Base-by-base conservation (phyloP, 306 rosid genomes). In the Sesbania bispinosa region DNA sequence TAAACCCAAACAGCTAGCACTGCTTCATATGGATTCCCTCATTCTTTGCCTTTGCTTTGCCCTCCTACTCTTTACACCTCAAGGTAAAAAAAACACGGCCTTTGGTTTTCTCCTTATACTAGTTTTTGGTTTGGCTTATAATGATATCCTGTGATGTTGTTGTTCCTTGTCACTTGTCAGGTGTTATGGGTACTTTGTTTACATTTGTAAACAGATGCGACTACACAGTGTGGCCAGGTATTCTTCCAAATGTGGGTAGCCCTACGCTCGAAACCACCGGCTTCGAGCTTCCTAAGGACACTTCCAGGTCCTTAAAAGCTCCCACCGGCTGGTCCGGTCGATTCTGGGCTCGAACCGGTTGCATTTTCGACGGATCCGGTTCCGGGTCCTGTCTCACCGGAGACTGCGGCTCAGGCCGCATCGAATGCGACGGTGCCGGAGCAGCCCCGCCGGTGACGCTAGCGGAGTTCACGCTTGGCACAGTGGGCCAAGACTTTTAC, bases 261-360 rank as follows among this genome's bases (percentile, higher is more conserved):
- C 86, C 96, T 7, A 27, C 68, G 0, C 97, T 94, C 52, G 88
- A 72, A 61, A 81, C 57, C 78, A 94, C 97, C 14, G 98, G 98
- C n/a, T 94, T 94, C 67, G 88, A 90, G 85, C 98, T 94, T 65
- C 95, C 89, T 0, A 80, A 71, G 4, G 87, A 80, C 32, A 69
- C 96, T 27, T 82, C 91, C 0, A 89, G 98, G 21, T 35, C 95
- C 0, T 81, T 94, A 36, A 86, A 79, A 52, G 95, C 98, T 0
- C 95, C 98, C 3, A 86, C 98, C 2, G 98, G 97, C 59, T 94
- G 98, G 98, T 94, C 98, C 51, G 98, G 98, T 1, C 89, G 98
- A 0, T 94, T 94, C 87, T 94, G 98, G 98, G 98, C 68, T 1
- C 80, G 98, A 54, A 90, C 97, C 4, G 87, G 84, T 21, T 94